phyloP scores from a whole-genome alignment of 2,329 filamentous ascomycete genomes.

The Apiospora pterosperma region DNA sequence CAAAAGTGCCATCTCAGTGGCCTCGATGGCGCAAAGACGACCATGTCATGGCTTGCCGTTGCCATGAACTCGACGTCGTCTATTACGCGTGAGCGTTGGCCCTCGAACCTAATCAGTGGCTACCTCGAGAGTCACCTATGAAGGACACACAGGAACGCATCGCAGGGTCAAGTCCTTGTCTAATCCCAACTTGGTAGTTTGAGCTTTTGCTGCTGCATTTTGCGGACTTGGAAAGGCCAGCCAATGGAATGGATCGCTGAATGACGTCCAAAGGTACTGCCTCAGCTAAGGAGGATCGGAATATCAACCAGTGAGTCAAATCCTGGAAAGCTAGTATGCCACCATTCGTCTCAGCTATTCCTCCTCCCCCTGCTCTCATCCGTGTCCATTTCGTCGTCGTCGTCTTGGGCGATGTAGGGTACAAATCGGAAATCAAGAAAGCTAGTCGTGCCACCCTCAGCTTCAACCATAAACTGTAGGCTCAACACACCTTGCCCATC shows the following conservation, averaged over 20 bases:
- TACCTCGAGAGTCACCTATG: neutral
- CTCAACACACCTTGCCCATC: conserved; percentile 89
- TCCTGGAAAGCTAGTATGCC: neutral
- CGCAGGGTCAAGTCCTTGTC: neutral
- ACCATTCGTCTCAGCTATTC: neutral
- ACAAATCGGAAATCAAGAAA: conserved; percentile 85
- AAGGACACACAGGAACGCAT: neutral
- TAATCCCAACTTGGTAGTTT: neutral
- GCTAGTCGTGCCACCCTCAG: conserved; percentile 65
- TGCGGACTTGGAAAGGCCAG: neutral
- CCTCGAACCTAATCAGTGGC: neutral
- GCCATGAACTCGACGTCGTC: neutral
- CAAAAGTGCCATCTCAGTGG: neutral
- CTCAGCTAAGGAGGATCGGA: neutral
- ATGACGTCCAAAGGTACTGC: neutral
- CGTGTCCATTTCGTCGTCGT: conserved; percentile 45
- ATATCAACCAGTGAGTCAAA: neutral
- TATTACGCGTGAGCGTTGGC: no score
- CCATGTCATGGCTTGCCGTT: neutral
- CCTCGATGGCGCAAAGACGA: neutral
- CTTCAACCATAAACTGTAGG: conserved; percentile 93
- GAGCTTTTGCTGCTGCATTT: neutral
- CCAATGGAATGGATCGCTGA: neutral
- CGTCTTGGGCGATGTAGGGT: conserved; percentile 63
- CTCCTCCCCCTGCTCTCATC: conserved; percentile 13